phyloP scores from a whole-genome alignment of 352 stramenopile species.

The Aphanomyces stellatus region DNA sequence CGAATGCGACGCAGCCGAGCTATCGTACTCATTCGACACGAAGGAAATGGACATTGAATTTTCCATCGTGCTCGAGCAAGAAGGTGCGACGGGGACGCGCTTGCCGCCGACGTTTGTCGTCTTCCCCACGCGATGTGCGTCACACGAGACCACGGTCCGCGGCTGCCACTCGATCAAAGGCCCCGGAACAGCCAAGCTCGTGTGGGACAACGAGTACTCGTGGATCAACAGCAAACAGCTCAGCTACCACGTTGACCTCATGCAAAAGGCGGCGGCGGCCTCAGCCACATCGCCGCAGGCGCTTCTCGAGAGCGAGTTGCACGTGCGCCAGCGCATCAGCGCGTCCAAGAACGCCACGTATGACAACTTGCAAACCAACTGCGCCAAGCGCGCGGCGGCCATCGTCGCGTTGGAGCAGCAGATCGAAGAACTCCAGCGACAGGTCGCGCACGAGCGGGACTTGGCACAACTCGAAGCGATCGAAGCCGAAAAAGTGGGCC shows the following conservation, averaged over 20 bases:
- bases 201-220: conserved; percentile 80
- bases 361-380: not conserved
- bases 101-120: too few relatives aligned
- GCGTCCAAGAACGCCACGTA: not conserved
- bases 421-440: not conserved
- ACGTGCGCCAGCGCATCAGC: not conserved
- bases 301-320: not conserved
- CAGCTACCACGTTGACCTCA: conserved; percentile 58
- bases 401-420: conserved; percentile 7
- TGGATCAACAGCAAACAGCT: conserved; percentile 76
- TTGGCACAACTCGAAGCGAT: not conserved
- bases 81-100: not conserved
- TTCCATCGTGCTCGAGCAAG: not conserved
- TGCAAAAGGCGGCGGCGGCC: conserved; percentile 24
- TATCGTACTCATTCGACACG: conserved; percentile 13
- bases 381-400: not conserved
- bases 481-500: not conserved
- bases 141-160: conserved; percentile 27
- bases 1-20: not conserved
- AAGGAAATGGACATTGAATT: conserved; percentile 18
- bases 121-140: conserved; percentile 12
- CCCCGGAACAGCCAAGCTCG: conserved; percentile 47
- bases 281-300: not conserved
- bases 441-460: not conserved
- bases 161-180: conserved; percentile 38